These are phyloP conservation scores for Paramecium pentaurelia DNA, from an alignment of 73 alveolate species.

Conservation along the genomic window DNA sequence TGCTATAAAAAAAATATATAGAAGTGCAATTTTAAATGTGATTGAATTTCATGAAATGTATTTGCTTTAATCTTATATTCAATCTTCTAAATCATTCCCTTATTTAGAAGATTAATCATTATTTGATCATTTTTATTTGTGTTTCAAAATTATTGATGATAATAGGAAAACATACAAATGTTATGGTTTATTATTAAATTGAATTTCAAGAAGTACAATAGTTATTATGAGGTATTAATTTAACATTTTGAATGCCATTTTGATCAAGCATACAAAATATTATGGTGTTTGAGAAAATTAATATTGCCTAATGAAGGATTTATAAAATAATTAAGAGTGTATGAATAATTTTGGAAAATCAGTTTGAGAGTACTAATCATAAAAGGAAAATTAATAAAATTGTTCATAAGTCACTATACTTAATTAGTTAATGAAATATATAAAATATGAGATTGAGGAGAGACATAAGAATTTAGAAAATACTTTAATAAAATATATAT, in stretches of 20 bases:
- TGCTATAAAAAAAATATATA: not conserved
- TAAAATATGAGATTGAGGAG: not conserved
- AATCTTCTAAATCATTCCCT: not conserved
- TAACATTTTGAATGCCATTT: slow-evolving; percentile 23
- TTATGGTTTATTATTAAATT: slow-evolving; percentile 63
- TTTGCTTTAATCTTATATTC: not conserved
- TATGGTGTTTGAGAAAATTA: slow-evolving; percentile 46
- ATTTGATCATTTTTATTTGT: not conserved
- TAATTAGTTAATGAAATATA: not conserved
- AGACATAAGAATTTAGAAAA: not conserved
- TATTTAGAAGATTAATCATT: not conserved
- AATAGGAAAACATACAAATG: not conserved
- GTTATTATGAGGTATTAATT: slow-evolving; percentile 67
- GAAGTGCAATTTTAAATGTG: not conserved
- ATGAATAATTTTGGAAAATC: not conserved
- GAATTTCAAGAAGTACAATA: slow-evolving; percentile 69
- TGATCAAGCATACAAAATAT: slow-evolving; percentile 59
- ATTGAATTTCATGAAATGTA: not conserved
- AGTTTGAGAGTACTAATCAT: not conserved
- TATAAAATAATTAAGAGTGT: slow-evolving; percentile 62
- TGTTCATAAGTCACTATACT: not conserved
- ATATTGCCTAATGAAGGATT: slow-evolving; percentile 69
- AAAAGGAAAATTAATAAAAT: not conserved
- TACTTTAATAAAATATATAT: not conserved
- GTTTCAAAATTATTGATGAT: not conserved